Base-by-base conservation (phyloP, 2,329 filamentous ascomycete genomes). In the Penicillium verrucosum region DNA sequence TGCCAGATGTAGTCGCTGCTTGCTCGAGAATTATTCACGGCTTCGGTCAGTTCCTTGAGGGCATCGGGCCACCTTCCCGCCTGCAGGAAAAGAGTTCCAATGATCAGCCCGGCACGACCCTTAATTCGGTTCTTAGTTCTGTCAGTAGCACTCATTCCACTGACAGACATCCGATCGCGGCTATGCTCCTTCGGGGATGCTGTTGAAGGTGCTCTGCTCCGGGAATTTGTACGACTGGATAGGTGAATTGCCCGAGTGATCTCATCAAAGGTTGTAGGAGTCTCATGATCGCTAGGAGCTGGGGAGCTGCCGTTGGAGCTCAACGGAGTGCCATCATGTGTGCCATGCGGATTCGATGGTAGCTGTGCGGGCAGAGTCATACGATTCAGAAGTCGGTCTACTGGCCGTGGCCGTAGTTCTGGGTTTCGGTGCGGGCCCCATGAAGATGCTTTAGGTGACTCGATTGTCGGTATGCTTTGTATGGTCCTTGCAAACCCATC, bases 1-100 rank as follows among this genome's bases (percentile, higher is more conserved):
- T 97, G 91, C 93, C 94, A 99, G n/a, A 97, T 73, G 73, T 96
- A 90, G 74, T 99, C 94, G 66, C 91, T 92, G 57, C 89, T 83
- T 37, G 85, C 86, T 65, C 90, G 88, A 16, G 91, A 88, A 64
- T 88, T 85, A 10, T 84, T 83, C 2, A 89, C 92, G 52, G 89
- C 90, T 58, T 97, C 93, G 10, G 85, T 80, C 23, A 97, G 82
- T 69, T 96, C 90, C 70, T 85, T 89, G 44, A 97, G 74, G 8
- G 93, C 92, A 75, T 97, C 92, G 46, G 82, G 84, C 92, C 94
- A 97, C 60, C 92, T 85, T 27, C 94, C 94, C 51, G 91, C 89
- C 73, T 92, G 89, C 64, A 99, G 83, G 71, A 93, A 95, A 62
- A 97, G 80, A 16, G 89, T 91, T 1, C 90, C 93, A 63, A 96